Conservation (phyloP, 345 rosid genomes). For the Hypericum perforatum region DNA sequence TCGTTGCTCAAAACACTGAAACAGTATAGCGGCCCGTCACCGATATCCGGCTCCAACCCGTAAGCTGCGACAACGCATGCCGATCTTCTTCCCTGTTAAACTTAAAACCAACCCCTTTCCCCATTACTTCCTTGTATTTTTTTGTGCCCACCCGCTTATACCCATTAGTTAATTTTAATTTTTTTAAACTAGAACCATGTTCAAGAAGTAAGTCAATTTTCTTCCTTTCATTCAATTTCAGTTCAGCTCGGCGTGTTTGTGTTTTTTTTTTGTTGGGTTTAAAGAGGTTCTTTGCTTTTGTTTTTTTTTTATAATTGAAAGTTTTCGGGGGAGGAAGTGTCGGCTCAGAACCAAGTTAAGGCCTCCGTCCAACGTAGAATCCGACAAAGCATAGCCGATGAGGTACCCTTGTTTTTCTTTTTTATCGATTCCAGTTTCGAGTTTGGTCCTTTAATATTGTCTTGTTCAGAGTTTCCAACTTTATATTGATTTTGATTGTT, state of each 20-base stretch:
- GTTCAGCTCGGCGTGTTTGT: no score
- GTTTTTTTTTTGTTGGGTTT: no score
- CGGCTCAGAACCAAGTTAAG: constrained; percentile 95
- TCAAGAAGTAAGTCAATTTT: constrained; percentile 1
- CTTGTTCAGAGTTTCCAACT: not conserved
- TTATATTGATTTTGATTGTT: constrained; percentile 11
- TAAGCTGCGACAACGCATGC: no score
- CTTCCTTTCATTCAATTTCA: no score
- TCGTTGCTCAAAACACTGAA: no score
- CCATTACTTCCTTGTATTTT: no score
- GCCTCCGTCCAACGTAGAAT: constrained; percentile 96
- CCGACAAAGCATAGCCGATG: constrained; percentile 93
- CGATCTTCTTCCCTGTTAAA: no score
- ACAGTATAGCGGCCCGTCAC: no score
- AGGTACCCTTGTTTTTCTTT: constrained; percentile 33
- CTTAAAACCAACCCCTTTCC: no score
- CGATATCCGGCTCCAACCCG: no score
- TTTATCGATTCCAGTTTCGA: not conserved
- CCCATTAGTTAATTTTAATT: not conserved
- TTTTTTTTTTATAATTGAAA: constrained; percentile 20
- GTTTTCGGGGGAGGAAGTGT: constrained; percentile 84
- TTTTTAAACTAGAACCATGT: not conserved
- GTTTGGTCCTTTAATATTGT: constrained; percentile 1
- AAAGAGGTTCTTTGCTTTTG: not conserved
- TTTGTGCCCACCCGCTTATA: not conserved